Evolutionary conservation across 2,329 filamentous ascomycete genomes (phyloP).

Genomic region (Claviceps sorghi): DNA sequence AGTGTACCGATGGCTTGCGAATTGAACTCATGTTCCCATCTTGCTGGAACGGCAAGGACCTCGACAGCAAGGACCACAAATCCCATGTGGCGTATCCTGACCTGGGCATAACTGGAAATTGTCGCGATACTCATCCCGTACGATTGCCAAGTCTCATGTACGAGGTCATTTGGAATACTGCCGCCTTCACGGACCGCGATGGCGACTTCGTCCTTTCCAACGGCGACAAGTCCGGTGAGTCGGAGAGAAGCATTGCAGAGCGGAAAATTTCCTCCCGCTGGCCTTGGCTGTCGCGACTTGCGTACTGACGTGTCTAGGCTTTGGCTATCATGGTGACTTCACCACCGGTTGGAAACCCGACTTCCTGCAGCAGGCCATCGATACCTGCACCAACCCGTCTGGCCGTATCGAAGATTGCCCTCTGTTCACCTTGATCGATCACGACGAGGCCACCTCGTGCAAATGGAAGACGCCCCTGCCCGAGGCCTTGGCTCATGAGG

Average conservation of each 20-base stretch:
- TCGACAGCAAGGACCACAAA: constrained; percentile 40
- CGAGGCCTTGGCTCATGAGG: constrained; percentile 37
- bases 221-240: constrained; percentile 57
- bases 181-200: constrained; percentile 42
- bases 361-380: constrained; percentile 57
- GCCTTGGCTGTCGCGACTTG: background rate
- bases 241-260: background rate
- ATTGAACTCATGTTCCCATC: constrained; percentile 79
- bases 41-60: constrained; percentile 64
- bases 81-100: constrained; percentile 65
- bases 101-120: constrained; percentile 60
- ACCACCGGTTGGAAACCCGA: constrained; percentile 60
- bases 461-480: constrained; percentile 42
- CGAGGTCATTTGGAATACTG: constrained; percentile 72
- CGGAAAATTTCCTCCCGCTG: too few species aligned
- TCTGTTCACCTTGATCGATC: constrained; percentile 55
- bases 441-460: constrained; percentile 46
- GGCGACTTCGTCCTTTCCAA: constrained; percentile 66
- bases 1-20: constrained; percentile 70
- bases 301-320: constrained; percentile 32
- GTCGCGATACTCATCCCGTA: constrained; percentile 52
- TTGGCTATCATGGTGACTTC: constrained; percentile 68
- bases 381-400: constrained; percentile 57
- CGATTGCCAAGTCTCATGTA: constrained; percentile 65
- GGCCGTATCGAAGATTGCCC: constrained; percentile 61